phyloP scores from a whole-genome alignment of 2,329 filamentous ascomycete species.

The Dactylella cylindrospora region DNA sequence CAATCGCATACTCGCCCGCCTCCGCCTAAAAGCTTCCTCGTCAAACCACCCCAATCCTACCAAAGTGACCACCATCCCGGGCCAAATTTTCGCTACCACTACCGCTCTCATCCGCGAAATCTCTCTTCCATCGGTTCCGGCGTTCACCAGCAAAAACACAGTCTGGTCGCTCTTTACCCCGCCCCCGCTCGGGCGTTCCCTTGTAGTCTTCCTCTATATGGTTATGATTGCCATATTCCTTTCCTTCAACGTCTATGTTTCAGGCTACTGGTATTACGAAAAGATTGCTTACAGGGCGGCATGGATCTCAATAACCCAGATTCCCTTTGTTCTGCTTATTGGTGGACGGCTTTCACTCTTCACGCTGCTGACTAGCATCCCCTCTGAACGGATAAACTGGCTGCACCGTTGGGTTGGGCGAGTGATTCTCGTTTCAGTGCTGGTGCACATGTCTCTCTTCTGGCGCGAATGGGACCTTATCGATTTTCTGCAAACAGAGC shows the following conservation, averaged over 20 bases:
- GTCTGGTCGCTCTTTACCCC: slow-evolving; percentile 61
- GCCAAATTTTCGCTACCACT: slow-evolving; percentile 62
- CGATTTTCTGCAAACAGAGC: slow-evolving; percentile 62
- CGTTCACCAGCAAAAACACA: slow-evolving; percentile 53
- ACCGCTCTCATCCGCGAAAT: slow-evolving; percentile 62
- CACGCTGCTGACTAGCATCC: slow-evolving; percentile 63
- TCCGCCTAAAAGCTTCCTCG: slow-evolving; percentile 26
- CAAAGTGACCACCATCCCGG: slow-evolving; percentile 55
- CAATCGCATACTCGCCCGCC: slow-evolving; percentile 25
- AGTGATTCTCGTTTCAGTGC: slow-evolving; percentile 67
- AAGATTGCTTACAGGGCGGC: slow-evolving; percentile 68
- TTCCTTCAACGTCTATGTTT: slow-evolving; percentile 55
- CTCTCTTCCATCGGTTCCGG: slow-evolving; percentile 60
- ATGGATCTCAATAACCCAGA: slow-evolving; percentile 66
- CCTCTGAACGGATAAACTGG: slow-evolving; percentile 72
- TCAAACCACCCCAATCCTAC: slow-evolving; percentile 54
- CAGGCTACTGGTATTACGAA: slow-evolving; percentile 64
- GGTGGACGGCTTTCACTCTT: slow-evolving; percentile 63
- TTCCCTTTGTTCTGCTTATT: slow-evolving; percentile 66
- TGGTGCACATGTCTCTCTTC: slow-evolving; percentile 71
- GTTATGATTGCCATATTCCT: slow-evolving; percentile 54
- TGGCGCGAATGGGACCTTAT: slow-evolving; percentile 65
- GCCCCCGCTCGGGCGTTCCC: slow-evolving; percentile 60
- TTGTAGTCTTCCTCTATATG: slow-evolving; percentile 62
- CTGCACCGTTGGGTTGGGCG: slow-evolving; percentile 71